Base-by-base conservation (phyloP, 2,329 filamentous ascomycete species). In the Curvularia spicifera region DNA sequence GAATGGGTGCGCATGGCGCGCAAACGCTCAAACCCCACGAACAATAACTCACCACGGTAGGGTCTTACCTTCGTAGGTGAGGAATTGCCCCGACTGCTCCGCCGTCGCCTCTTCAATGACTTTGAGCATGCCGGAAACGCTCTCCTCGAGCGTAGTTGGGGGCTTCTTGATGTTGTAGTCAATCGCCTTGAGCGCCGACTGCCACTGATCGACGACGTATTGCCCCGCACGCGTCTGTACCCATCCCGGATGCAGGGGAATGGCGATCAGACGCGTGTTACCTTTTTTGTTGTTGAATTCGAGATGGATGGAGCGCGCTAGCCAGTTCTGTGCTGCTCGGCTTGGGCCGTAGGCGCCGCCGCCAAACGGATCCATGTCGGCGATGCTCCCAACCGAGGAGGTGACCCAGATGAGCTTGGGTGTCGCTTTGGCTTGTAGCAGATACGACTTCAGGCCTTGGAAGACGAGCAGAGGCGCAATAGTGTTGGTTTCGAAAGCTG, bases 221-320 rank as follows among this genome's bases (percentile, higher is more conserved):
- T 57, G 35, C 28, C 40, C 22, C 24, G 37, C 24, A 31, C 44
- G 13, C 18, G 39, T 57, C 39, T 50, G 44, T 18, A 57, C 39
- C 49, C 44, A 53, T 42, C 55, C 50, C 10, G 55, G 50, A 51
- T 50, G 43, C 37, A 57, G 22, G 5, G 29, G 20, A 42, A 57
- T 53, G 29, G n/a, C 44, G 42, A 49, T 57, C 3, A 53, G 44
- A 33, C 29, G 28, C 10, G 29, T 47, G 2, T 51, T 31, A 5
- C 18, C 24, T 26, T 40, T 20, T 18, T n/a, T 33, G 15, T 28
- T 20, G 15, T 51, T 51, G n/a, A 24, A 51, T 42, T 57, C 39
- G 18, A 47, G 40, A 47, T 57, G 45, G 45, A 57, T 53, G 28
- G 44, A 51, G 26, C 33, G 20, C 9, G 18, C 51, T 22, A 53